A percentile compares a stretch with the other conserved stretches of the same genome.
Conservation (phyloP, 805 yeast species). For the Tetrapisispora arboricola region DNA sequence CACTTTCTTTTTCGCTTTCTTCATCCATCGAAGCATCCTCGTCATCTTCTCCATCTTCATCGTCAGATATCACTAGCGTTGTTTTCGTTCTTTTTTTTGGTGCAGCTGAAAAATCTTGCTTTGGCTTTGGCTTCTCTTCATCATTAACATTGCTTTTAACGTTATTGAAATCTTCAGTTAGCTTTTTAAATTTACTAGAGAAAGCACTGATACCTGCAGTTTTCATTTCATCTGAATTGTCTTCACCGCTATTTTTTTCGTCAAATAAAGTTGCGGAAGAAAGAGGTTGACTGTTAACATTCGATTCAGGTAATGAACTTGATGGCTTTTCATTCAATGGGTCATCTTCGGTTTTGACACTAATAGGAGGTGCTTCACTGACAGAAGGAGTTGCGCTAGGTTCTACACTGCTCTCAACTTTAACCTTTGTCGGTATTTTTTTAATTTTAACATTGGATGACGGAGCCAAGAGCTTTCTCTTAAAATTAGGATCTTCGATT, state of each 20-base stretch:
- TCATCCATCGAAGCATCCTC: constrained; percentile 5
- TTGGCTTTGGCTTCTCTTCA: constrained; percentile 1
- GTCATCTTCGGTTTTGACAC: constrained; percentile 4
- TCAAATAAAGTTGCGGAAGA: constrained; percentile 17
- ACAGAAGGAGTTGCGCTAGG: constrained; percentile 3
- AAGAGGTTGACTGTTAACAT: background rate
- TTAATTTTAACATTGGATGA: constrained; percentile 18
- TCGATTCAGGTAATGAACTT: background rate
- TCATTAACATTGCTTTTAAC: constrained; percentile 4
- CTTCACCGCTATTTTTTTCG: constrained; percentile 6
- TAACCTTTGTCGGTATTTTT: constrained; percentile 8
- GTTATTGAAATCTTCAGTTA: constrained; percentile 23
- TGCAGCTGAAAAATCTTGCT: background rate
- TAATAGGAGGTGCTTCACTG: background rate
- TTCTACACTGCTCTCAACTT: background rate
- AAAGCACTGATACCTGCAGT: constrained; percentile 15
- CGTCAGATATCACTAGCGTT: constrained; percentile 15
- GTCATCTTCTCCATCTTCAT: constrained; percentile 2
- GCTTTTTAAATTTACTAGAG: constrained; percentile 25
- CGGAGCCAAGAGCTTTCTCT: constrained; percentile 22
- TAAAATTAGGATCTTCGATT: constrained; percentile 20
- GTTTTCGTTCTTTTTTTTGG: constrained; percentile 6
- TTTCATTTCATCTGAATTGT: constrained; percentile 4
- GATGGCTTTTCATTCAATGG: background rate
- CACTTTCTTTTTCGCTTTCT: constrained; percentile 5